A percentile compares a stretch with the other conserved stretches of the same genome.
These are phyloP conservation scores for Celoporthe dispersa DNA, from an alignment of 2,329 filamentous ascomycete species.

Conservation along the genomic window DNA sequence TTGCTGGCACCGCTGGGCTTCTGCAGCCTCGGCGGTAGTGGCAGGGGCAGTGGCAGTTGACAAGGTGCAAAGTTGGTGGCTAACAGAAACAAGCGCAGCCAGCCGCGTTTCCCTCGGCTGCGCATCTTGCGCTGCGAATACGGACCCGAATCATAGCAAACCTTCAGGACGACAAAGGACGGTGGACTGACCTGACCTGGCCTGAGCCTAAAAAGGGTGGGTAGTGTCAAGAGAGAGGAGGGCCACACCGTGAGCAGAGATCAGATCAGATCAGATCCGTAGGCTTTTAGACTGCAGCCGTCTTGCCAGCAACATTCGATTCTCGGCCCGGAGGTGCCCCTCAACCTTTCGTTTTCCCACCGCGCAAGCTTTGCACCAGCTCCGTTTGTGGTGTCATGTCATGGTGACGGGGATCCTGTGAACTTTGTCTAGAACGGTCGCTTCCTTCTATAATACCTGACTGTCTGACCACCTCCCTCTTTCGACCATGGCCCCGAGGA, in stretches of 20 bases:
- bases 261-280: constrained; percentile 15
- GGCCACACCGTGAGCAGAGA: constrained; percentile 3
- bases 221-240: neutral
- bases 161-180: neutral
- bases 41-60: neutral
- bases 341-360: constrained; percentile 8
- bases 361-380: constrained; percentile 7
- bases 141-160: neutral
- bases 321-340: constrained; percentile 17
- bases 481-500: constrained; percentile 27
- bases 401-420: constrained; percentile 10
- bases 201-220: neutral
- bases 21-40: neutral
- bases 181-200: neutral
- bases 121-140: neutral
- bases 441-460: constrained; percentile 3
- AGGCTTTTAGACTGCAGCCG: neutral
- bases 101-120: neutral
- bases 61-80: neutral
- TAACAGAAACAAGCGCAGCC: neutral
- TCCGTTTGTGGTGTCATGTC: constrained; percentile 25
- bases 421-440: neutral
- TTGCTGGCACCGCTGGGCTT: neutral
- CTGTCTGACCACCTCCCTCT: constrained; percentile 8
- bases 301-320: constrained; percentile 17